A percentile compares a stretch with the other conserved stretches of the same genome.
phyloP scores from a whole-genome alignment of 2,329 filamentous ascomycete genomes.

The Epichloe baconii region DNA sequence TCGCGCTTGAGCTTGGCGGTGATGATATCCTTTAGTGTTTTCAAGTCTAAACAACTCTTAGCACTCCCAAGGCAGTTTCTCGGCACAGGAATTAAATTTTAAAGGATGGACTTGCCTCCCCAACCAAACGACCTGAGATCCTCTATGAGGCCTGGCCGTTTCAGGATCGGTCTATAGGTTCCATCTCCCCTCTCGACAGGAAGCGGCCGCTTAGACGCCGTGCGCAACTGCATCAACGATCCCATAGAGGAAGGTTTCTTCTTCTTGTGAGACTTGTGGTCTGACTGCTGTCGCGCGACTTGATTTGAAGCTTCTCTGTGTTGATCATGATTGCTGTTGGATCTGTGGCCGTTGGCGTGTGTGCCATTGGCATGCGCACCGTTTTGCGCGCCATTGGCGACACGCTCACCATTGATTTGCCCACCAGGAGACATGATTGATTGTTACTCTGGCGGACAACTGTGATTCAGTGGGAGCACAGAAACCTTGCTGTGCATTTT shows the following conservation, averaged over 20 bases:
- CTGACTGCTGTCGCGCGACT: background rate
- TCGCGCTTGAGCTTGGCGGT: slow-evolving; percentile 49
- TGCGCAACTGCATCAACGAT: slow-evolving; percentile 20
- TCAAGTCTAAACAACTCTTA: slow-evolving; percentile 33
- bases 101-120: slow-evolving; percentile 23
- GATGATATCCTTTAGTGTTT: slow-evolving; percentile 48
- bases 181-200: slow-evolving; percentile 51
- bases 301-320: background rate
- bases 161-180: slow-evolving; percentile 36
- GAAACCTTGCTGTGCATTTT: background rate
- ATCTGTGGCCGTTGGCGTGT: slow-evolving; percentile 4
- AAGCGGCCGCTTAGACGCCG: slow-evolving; percentile 45
- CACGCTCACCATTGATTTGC: background rate
- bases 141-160: slow-evolving; percentile 36
- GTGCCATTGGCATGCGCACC: slow-evolving; percentile 11
- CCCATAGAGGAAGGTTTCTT: slow-evolving; percentile 6
- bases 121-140: slow-evolving; percentile 45
- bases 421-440: slow-evolving; percentile 1
- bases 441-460: background rate
- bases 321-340: slow-evolving; percentile 5
- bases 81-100: background rate
- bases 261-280: slow-evolving; percentile 3
- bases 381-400: slow-evolving; percentile 8
- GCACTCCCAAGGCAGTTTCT: background rate
- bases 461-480: background rate